Evolutionary conservation across 2,329 filamentous ascomycete genomes (phyloP), one percentile per base, ranked within the genome.

Genomic region (Colletotrichum theobromicola): DNA sequence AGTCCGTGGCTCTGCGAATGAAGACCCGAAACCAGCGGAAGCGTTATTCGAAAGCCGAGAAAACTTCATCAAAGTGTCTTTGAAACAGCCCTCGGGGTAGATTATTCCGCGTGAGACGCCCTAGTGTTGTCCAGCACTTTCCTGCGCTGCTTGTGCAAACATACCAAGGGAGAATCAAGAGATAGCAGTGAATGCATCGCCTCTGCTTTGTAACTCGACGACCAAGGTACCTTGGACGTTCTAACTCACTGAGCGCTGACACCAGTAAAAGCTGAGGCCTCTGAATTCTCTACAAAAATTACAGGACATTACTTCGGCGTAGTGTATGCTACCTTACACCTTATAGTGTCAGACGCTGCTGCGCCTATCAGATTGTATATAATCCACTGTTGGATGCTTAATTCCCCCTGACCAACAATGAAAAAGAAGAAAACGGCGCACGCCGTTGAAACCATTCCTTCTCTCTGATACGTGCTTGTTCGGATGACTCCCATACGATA

Each of bases 51-150:
- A 10, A 6, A 46, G 21, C 1, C 13, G 42, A 21, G 7, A 10
- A 21, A 10, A 46, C 4, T 46, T 1, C 2, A 46, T 4, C n/a
- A 46, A 46, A 10, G 42, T 46, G 18, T 46, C 2, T 18, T 46
- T 46, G n/a, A 13, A 46, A 6, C n/a, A 46, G 21, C 42, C 2
- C 10, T 12, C n/a, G 42, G 42, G 42, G n/a, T 0, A 3, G 13
- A 21, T 0, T 0, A 2, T 9, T 46, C n/a, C 3, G 10, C 2
- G 3, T 46, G 42, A 46, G 21, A 1, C n/a, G n/a, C n/a, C n/a
- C n/a, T 46, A 1, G 0, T 46, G 42, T 46, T 46, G n/a, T 13
- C 42, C 42, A 4, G n/a, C n/a, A 46, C n/a, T 46, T 4, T 3
- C 13, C 1, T 21, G 18, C 10, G 7, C 10, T 4, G n/a, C n/a